Conservation (phyloP, 2,329 filamentous ascomycete genomes). For the Neopestalotiopsis rosae region DNA sequence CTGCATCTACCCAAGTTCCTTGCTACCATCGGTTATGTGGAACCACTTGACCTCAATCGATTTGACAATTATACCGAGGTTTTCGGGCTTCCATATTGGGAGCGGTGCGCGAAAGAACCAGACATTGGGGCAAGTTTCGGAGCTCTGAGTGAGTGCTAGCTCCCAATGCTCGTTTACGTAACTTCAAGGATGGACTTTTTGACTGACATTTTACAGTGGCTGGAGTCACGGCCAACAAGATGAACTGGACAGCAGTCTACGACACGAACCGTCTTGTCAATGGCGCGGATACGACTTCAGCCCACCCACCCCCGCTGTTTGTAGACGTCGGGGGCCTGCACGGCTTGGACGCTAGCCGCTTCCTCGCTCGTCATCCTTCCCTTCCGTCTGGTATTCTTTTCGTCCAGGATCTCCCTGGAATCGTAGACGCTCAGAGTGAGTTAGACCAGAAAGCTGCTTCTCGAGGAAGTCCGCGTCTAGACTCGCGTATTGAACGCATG, state of each 20-base stretch:
- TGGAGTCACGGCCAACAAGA: constrained; percentile 25
- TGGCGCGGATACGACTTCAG: constrained; percentile 29
- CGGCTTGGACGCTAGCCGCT: constrained; percentile 41
- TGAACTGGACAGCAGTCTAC: constrained; percentile 32
- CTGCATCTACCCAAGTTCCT: constrained; percentile 28
- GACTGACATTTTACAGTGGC: constrained; percentile 20
- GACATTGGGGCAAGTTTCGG: constrained; percentile 27
- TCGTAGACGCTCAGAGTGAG: constrained; percentile 22
- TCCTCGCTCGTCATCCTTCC: constrained; percentile 37
- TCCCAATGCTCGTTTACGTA: too few relatives aligned
- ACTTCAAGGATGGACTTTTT: too few relatives aligned
- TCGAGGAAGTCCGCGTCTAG: background rate
- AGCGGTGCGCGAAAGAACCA: constrained; percentile 24
- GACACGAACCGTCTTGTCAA: constrained; percentile 29
- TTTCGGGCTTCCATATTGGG: constrained; percentile 30
- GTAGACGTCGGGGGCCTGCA: constrained; percentile 48
- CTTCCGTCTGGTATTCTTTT: constrained; percentile 39
- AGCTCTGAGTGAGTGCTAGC: constrained; percentile 24
- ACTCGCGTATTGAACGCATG: constrained; percentile 30
- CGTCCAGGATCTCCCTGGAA: constrained; percentile 45
- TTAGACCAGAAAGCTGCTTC: background rate
- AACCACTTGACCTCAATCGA: constrained; percentile 26
- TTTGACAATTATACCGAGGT: constrained; percentile 26
- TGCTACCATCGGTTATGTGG: constrained; percentile 29
- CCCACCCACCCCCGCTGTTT: constrained; percentile 34